A percentile compares a stretch with the other conserved stretches of the same genome.
These are phyloP conservation scores for Terfezia boudieri DNA, from an alignment of 495 filamentous ascomycete species.

Conservation along the genomic window DNA sequence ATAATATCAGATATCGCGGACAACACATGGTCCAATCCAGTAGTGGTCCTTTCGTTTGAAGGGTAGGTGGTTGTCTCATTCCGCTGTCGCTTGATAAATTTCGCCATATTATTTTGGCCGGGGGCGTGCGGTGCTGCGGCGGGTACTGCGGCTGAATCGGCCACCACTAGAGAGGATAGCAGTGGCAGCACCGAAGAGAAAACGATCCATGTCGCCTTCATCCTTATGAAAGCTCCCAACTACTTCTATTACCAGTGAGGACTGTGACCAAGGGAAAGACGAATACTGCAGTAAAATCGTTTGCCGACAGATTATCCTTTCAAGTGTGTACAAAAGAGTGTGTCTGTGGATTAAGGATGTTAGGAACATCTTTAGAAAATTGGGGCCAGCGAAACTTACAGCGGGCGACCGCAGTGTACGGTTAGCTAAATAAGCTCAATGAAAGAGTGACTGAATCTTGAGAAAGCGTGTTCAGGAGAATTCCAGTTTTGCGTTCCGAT, in stretches of 20 bases:
- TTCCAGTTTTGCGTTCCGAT: too few relatives aligned
- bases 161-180: slow-evolving; percentile 7
- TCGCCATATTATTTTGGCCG: too few relatives aligned
- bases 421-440: not conserved
- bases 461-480: not conserved
- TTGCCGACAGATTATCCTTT: too few relatives aligned
- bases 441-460: not conserved
- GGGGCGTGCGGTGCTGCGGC: too few relatives aligned
- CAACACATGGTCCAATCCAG: not conserved
- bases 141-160: too few relatives aligned
- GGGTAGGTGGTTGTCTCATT: not conserved
- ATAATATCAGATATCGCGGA: not conserved
- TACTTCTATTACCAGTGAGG: too few relatives aligned
- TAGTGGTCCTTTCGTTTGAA: not conserved
- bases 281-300: too few relatives aligned
- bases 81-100: not conserved
- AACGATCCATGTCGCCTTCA: slow-evolving; percentile 13
- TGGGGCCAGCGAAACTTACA: too few relatives aligned
- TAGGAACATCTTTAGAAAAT: too few relatives aligned
- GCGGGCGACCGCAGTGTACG: too few relatives aligned
- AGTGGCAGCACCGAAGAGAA: slow-evolving; percentile 10
- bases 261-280: too few relatives aligned
- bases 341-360: not conserved
- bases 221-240: slow-evolving; percentile 1
- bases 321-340: not conserved